Conservation (phyloP, 2,329 filamentous ascomycete genomes). For the Fusarium sp. region DNA sequence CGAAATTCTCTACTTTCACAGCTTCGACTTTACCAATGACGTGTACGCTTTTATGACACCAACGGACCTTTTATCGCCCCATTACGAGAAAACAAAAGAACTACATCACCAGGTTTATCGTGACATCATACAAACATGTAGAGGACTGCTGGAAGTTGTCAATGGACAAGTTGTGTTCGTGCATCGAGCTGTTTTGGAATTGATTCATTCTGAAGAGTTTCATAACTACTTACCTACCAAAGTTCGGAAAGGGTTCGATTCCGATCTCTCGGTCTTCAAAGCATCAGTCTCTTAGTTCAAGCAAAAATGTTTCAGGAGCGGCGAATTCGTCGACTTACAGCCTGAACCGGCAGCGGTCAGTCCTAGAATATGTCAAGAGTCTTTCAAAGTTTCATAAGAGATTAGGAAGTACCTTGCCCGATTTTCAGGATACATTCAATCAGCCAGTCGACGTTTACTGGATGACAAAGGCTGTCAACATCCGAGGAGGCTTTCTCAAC, state of each 20-base stretch:
- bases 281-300: background rate
- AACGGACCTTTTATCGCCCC: background rate
- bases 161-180: background rate
- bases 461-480: background rate
- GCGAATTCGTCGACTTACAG: background rate
- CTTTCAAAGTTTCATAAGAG: background rate
- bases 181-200: background rate
- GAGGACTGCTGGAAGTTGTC: background rate
- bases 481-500: background rate
- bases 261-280: background rate
- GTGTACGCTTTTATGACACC: background rate
- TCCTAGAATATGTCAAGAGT: background rate
- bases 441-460: background rate
- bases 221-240: background rate
- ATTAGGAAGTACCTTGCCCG: background rate
- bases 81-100: background rate
- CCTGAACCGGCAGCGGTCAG: background rate
- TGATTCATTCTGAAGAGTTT: background rate
- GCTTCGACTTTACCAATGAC: conserved; percentile 1
- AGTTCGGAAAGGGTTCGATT: background rate
- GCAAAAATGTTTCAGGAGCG: background rate
- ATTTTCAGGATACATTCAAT: background rate
- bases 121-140: background rate
- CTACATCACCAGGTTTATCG: background rate
- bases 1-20: conserved; percentile 4